Conservation (phyloP, 805 yeast genomes). For the Yamadazyma nakazawae region DNA sequence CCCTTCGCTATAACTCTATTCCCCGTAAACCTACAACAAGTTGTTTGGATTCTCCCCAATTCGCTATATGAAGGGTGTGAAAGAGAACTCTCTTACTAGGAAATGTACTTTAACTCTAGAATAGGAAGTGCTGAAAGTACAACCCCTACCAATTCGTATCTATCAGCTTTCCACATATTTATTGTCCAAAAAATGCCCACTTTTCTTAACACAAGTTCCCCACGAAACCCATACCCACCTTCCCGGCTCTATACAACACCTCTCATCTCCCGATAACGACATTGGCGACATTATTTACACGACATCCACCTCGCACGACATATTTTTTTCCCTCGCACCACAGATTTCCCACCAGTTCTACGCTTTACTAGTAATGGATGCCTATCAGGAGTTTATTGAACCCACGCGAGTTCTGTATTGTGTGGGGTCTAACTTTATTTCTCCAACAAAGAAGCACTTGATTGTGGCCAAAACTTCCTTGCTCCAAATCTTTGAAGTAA, state of each 20-base stretch:
- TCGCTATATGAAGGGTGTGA: slow-evolving; percentile 7
- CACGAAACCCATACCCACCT: no score
- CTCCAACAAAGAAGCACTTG: slow-evolving; percentile 47
- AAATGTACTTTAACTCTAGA: neutral
- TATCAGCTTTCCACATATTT: no score
- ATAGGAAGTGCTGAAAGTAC: neutral
- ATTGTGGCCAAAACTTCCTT: slow-evolving; percentile 69
- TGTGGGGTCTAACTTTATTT: slow-evolving; percentile 49
- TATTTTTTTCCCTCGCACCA: neutral
- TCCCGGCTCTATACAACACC: neutral
- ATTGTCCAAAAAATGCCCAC: neutral
- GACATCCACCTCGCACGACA: neutral
- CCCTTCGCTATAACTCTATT: neutral
- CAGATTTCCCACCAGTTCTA: neutral
- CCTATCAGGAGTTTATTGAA: slow-evolving; percentile 70
- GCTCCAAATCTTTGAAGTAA: slow-evolving; percentile 56
- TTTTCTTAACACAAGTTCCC: neutral
- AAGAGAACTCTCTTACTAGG: slow-evolving; percentile 8
- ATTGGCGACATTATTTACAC: neutral
- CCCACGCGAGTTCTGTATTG: slow-evolving; percentile 73
- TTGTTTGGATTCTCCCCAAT: neutral
- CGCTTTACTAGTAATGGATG: slow-evolving; percentile 49
- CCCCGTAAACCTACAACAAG: neutral
- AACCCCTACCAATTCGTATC: no score
- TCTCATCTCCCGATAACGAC: neutral